phyloP scores from a whole-genome alignment of 2,329 filamentous ascomycete genomes.

The Arthrobotrys sphaeroides region DNA sequence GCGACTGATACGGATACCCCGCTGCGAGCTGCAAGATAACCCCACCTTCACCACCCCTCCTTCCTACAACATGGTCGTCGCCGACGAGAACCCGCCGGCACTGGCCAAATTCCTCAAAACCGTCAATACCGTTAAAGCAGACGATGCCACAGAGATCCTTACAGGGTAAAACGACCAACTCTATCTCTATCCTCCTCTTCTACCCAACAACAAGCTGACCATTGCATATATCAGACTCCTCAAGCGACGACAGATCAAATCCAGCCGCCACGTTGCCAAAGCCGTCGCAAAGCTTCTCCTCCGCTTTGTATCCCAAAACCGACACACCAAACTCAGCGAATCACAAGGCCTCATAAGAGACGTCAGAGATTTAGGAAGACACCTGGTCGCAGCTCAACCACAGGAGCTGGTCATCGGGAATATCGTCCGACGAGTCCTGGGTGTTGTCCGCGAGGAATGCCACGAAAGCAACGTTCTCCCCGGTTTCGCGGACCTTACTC shows the following conservation, averaged over 20 bases:
- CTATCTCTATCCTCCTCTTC: background rate
- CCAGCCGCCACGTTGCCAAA: conserved; percentile 86
- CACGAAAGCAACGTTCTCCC: conserved; percentile 71
- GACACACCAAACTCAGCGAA: conserved; percentile 72
- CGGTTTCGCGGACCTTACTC: conserved; percentile 22
- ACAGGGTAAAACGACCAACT: conserved; percentile 5
- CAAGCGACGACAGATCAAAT: conserved; percentile 87
- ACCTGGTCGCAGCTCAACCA: conserved; percentile 83
- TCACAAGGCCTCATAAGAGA: conserved; percentile 80
- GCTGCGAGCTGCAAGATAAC: background rate
- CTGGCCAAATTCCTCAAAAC: conserved; percentile 41
- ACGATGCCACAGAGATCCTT: conserved; percentile 41
- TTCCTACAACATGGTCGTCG: conserved; percentile 22
- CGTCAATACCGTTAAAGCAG: conserved; percentile 35
- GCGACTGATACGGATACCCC: background rate
- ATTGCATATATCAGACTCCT: conserved; percentile 70
- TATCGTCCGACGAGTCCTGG: conserved; percentile 87
- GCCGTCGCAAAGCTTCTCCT: conserved; percentile 89
- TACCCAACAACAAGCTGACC: conserved; percentile 54
- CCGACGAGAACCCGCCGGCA: conserved; percentile 28
- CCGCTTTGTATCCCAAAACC: conserved; percentile 80
- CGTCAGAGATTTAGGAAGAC: conserved; percentile 79
- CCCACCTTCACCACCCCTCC: background rate
- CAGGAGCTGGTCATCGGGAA: conserved; percentile 93
- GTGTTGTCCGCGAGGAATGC: conserved; percentile 89